Conservation (phyloP, 768 basidiomycete species). For the Rhodotorula graminis region DNA sequence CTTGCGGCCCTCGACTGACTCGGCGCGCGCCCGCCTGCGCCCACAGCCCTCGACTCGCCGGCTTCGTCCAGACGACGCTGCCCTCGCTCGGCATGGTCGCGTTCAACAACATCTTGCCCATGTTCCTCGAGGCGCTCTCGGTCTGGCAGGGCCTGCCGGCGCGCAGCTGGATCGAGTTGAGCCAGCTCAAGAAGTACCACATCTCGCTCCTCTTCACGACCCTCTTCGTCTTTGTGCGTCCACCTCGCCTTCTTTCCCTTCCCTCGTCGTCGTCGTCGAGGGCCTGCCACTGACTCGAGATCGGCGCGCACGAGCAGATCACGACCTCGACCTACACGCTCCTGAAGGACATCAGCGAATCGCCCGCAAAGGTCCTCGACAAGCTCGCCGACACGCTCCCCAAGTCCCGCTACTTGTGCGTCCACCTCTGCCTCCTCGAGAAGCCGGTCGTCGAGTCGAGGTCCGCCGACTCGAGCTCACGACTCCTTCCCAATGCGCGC, state of each 20-base stretch:
- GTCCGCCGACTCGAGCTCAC: too few relatives aligned
- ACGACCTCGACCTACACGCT: conserved; percentile 55
- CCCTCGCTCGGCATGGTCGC: conserved; percentile 85
- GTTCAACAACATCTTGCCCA: conserved; percentile 82
- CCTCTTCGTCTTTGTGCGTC: conserved; percentile 38
- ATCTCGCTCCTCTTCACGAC: conserved; percentile 37
- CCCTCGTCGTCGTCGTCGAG: background rate
- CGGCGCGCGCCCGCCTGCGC: too few relatives aligned
- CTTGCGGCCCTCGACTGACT: background rate
- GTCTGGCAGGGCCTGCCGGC: conserved; percentile 88
- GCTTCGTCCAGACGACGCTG: conserved; percentile 88
- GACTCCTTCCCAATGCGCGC: too few relatives aligned
- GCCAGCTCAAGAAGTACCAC: conserved; percentile 71
- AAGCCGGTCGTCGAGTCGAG: too few relatives aligned
- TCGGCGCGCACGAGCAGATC: background rate
- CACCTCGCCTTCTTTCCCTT: too few relatives aligned
- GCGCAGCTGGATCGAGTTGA: conserved; percentile 88
- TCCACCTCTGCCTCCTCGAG: too few relatives aligned
- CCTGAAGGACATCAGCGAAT: conserved; percentile 82
- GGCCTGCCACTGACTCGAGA: too few relatives aligned
- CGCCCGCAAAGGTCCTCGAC: conserved; percentile 88
- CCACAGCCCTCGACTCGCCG: conserved; percentile 53
- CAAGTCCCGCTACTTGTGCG: conserved; percentile 58
- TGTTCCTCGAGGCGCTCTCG: conserved; percentile 77
- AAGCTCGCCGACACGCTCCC: conserved; percentile 75